These are phyloP conservation scores for sunflower (Helianthus annuus) DNA, from an alignment of 129 eudicot species.

Conservation along the genomic window DNA sequence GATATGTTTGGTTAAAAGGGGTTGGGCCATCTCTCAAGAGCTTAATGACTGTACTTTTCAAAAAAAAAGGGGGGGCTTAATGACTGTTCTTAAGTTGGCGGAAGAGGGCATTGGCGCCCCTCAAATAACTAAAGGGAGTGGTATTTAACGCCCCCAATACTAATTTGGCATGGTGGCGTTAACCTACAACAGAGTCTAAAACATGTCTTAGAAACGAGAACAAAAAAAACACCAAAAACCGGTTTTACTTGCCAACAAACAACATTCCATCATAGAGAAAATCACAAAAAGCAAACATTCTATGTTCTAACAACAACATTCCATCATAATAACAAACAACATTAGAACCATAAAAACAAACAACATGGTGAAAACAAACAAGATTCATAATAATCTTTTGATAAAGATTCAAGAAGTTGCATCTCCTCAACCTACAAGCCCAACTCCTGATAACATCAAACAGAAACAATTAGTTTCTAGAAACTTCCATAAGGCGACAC, in stretches of 20 bases:
- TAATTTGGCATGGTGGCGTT: too few relatives aligned
- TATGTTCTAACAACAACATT: neutral
- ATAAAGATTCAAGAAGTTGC: constrained; percentile 28
- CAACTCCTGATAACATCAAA: constrained; percentile 42
- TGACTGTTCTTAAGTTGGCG: too few relatives aligned
- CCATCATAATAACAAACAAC: neutral
- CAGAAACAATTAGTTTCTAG: neutral
- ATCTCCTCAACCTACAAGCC: constrained; percentile 38
- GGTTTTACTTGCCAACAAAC: constrained; percentile 4
- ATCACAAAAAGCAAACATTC: neutral
- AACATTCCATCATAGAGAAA: neutral
- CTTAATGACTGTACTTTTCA: too few relatives aligned
- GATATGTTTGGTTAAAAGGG: too few relatives aligned
- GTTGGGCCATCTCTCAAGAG: too few relatives aligned
- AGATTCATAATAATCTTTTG: neutral
- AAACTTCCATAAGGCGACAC: neutral
- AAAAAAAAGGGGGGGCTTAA: too few relatives aligned
- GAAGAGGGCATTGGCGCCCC: too few relatives aligned
- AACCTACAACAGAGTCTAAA: neutral
- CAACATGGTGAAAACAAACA: constrained; percentile 16
- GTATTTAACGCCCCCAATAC: too few relatives aligned
- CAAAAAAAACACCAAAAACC: neutral
- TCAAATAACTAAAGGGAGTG: too few relatives aligned
- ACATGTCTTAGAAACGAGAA: neutral
- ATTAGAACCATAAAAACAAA: neutral